Percentiles rank a stretch among this genome's conserved stretches.
Evolutionary conservation across 257 asterid genomes (phyloP).

Genomic region (Jaltomata sinuosa): DNA sequence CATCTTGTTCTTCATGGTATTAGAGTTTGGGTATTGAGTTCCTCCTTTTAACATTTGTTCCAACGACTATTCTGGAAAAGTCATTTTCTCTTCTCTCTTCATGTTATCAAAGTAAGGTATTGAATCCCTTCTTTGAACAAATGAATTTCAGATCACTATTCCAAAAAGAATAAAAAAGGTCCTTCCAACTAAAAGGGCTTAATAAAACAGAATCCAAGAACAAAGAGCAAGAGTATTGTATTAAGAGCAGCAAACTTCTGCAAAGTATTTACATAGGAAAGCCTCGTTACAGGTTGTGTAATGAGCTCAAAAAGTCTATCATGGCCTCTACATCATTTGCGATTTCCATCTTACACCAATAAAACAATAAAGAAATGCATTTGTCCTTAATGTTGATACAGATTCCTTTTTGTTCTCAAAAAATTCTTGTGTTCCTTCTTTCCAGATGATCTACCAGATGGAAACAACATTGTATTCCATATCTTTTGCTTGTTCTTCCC

Average conservation of each 20-base stretch:
- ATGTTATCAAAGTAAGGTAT: not conserved
- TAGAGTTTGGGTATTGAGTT: not conserved
- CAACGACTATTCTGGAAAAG: not conserved
- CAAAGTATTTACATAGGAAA: not conserved
- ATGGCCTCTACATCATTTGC: not conserved
- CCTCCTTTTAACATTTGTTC: not conserved
- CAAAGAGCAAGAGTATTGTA: not conserved
- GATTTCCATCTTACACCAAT: not conserved
- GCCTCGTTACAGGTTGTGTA: not conserved
- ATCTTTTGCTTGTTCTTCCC: not conserved
- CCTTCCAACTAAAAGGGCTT: not conserved
- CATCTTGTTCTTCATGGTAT: not conserved
- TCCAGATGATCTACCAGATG: not conserved
- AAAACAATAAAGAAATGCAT: not conserved
- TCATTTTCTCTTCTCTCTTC: not conserved
- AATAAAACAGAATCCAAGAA: not conserved
- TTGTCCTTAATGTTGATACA: not conserved
- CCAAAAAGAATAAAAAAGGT: not conserved
- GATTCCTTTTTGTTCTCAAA: not conserved
- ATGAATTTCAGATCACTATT: not conserved
- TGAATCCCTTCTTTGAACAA: not conserved
- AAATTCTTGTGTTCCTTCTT: not conserved
- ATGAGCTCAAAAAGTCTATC: not conserved
- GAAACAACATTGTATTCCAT: not conserved
- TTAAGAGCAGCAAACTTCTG: not conserved